Evolutionary conservation across 2,329 filamentous ascomycete genomes (phyloP), one percentile per base, ranked within the genome.

Genomic region (Trichoderma guizhouense): DNA sequence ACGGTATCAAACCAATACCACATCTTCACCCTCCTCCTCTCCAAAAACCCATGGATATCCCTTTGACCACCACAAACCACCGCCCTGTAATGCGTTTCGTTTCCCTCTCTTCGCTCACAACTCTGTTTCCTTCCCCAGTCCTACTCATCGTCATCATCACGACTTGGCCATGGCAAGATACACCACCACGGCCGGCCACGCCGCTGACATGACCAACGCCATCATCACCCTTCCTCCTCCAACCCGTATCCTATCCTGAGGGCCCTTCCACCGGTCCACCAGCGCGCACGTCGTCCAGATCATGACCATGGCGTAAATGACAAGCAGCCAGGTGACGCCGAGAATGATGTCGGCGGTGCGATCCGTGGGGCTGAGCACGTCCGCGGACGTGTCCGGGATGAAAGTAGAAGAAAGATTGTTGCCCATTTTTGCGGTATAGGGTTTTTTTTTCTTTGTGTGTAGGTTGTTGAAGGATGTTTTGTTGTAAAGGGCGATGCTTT

Each of bases 251-350:
- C 81, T 80, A 61, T 83, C 81, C 71, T 78, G 74, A 12, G 79
- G 79, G 0, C 83, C 82, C 73, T 80, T 79, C 83, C 83, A 84
- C n/a, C 83, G 81, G 73, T 82, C 80, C 74, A 84, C 74, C 70
- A 84, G 79, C n/a, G 76, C 77, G 76, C 82, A 80, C 34, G 83
- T 82, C 72, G 79, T 82, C 75, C 80, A 83, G 75, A 84, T 81
- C 78, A 83, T 82, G 77, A 79, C 82, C 72, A 80, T 79, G 65
- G 69, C 77, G 76, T 84, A 83, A 47, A 83, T 72, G 5, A 78
- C 77, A 30, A 76, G 66, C 7, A 71, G 77, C 82, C 83, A 84
- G 73, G 80, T 74, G 62, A 80, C 66, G 63, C 74, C 79, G 72
- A 83, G 72, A 36, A 81, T 73, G 66, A 83, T 78, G 74, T 78